Conservation (phyloP, 1,284 basidiomycete genomes). For the Phenoliferia sp. region DNA sequence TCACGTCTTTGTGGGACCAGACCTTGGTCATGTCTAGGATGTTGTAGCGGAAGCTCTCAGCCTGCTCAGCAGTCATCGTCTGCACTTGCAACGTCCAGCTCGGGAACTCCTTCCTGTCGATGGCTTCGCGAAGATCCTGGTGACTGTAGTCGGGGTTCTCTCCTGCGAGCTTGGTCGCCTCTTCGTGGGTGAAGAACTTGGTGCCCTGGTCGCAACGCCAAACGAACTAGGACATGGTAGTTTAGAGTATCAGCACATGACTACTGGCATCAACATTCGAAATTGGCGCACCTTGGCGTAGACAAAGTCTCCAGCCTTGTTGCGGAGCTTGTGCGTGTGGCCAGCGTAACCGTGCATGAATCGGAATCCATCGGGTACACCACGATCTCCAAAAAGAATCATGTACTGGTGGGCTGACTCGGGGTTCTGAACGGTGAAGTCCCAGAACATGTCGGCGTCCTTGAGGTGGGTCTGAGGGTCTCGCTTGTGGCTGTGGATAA, state of each 20-base stretch:
- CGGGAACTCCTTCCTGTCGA: slow-evolving; percentile 70
- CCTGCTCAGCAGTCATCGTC: slow-evolving; percentile 64
- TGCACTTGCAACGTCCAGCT: slow-evolving; percentile 69
- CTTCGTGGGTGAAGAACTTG: slow-evolving; percentile 61
- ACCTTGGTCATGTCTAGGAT: slow-evolving; percentile 82
- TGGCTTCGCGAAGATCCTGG: slow-evolving; percentile 69
- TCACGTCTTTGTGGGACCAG: slow-evolving; percentile 52
- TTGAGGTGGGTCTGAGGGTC: slow-evolving; percentile 83
- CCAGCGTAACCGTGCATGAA: slow-evolving; percentile 85
- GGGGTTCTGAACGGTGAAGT: slow-evolving; percentile 74
- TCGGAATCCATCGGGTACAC: slow-evolving; percentile 78
- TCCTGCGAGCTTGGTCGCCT: slow-evolving; percentile 56
- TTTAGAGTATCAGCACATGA: not conserved
- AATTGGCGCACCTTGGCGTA: slow-evolving; percentile 51
- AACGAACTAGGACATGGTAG: slow-evolving; percentile 59
- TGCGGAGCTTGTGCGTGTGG: slow-evolving; percentile 86
- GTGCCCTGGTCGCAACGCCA: slow-evolving; percentile 67
- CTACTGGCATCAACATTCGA: not conserved
- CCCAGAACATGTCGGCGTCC: slow-evolving; percentile 51
- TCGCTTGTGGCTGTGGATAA: slow-evolving; percentile 93
- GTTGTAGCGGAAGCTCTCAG: slow-evolving; percentile 83
- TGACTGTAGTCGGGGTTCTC: slow-evolving; percentile 77
- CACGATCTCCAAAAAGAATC: slow-evolving; percentile 81
- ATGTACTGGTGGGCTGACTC: slow-evolving; percentile 87
- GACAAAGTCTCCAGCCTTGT: slow-evolving; percentile 70